Evolutionary conservation across 331 rosid species (phyloP).

Genomic region (Ulmus americana): DNA sequence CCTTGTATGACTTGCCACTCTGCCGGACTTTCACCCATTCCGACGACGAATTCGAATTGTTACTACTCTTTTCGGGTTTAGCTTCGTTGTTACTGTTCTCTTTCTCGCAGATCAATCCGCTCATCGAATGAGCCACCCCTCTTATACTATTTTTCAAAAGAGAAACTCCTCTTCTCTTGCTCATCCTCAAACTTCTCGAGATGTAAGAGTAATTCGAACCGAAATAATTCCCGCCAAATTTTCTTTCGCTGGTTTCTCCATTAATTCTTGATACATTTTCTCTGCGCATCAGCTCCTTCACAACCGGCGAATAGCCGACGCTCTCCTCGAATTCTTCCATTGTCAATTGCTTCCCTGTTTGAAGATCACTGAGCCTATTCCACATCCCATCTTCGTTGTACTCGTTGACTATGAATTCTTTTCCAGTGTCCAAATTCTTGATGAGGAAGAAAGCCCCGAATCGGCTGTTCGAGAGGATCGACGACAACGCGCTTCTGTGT

Average conservation of each 20-base stretch:
- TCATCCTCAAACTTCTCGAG: conserved; percentile 53
- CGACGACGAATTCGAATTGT: conserved; percentile 8
- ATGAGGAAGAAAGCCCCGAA: conserved; percentile 63
- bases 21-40: conserved; percentile 71
- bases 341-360: conserved; percentile 69
- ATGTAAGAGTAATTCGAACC: conserved; percentile 27
- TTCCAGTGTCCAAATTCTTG: conserved; percentile 75
- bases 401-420: conserved; percentile 74
- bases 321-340: conserved; percentile 76
- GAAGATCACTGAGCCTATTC: conserved; percentile 69
- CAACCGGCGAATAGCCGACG: conserved; percentile 57
- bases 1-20: conserved; percentile 61
- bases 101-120: conserved; percentile 53
- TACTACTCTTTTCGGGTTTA: no score
- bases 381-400: conserved; percentile 61
- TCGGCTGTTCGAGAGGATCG: conserved; percentile 7
- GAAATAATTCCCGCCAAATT: conserved; percentile 8
- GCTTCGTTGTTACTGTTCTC: not conserved
- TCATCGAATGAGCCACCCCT: conserved; percentile 49
- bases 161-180: conserved; percentile 68
- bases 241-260: conserved; percentile 26
- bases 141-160: conserved; percentile 54
- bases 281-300: conserved; percentile 64
- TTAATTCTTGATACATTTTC: conserved; percentile 25
- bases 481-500: conserved; percentile 7